Evolutionary conservation across 2,329 filamentous ascomycete species (phyloP).

Genomic region (Pyricularia pennisetigena): DNA sequence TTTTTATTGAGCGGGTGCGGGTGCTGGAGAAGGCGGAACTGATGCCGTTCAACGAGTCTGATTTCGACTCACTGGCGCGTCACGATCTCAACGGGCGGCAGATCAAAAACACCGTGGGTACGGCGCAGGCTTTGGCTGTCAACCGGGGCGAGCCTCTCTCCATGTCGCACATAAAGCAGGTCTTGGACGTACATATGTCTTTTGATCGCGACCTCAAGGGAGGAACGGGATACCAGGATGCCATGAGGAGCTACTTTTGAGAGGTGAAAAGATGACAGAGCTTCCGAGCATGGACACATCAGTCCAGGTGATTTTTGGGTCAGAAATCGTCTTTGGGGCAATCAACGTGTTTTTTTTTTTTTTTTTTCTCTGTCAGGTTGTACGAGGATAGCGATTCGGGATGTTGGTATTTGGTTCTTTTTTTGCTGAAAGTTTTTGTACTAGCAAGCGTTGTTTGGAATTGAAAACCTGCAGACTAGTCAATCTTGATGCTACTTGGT

Average conservation of each 20-base stretch:
- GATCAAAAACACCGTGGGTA: slow-evolving; percentile 84
- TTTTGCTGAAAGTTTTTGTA: neutral
- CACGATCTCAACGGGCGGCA: slow-evolving; percentile 54
- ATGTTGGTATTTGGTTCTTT: neutral
- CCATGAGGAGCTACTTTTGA: slow-evolving; percentile 70
- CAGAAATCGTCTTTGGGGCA: neutral
- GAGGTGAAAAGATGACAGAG: neutral
- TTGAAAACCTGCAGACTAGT: neutral
- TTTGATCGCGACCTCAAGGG: slow-evolving; percentile 81
- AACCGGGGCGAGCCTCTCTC: slow-evolving; percentile 61
- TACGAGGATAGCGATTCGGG: neutral
- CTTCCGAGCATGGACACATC: neutral
- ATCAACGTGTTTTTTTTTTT: neutral
- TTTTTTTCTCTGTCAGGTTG: neutral
- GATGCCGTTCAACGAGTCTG: slow-evolving; percentile 53
- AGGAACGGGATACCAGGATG: slow-evolving; percentile 69
- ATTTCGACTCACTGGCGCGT: slow-evolving; percentile 56
- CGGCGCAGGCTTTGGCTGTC: slow-evolving; percentile 72
- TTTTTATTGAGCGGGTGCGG: slow-evolving; percentile 68
- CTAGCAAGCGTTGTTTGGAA: neutral
- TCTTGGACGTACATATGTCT: slow-evolving; percentile 73
- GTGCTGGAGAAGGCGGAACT: slow-evolving; percentile 51
- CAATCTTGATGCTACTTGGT: neutral
- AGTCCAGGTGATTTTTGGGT: neutral
- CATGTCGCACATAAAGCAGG: slow-evolving; percentile 71